Percentiles rank a stretch among this genome's conserved stretches.
phyloP scores from a whole-genome alignment of 192 early-diverging fungal genomes.

The Gamsiella multidivaricata region DNA sequence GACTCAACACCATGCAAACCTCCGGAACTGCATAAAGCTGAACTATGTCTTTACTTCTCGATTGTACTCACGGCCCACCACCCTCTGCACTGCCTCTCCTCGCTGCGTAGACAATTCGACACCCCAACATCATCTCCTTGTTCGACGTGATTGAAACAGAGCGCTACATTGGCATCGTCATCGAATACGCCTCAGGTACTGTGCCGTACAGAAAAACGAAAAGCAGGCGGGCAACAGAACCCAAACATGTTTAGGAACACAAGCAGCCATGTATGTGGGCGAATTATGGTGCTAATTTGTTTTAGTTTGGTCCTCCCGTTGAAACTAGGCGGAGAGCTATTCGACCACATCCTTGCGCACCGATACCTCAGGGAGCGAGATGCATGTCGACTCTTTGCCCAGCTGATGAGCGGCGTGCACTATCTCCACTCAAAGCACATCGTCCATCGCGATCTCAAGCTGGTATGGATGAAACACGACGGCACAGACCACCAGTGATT shows the following conservation, averaged over 20 bases:
- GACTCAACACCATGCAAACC: too few relatives aligned
- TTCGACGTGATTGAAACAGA: slow-evolving; percentile 97
- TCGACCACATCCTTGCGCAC: slow-evolving; percentile 97
- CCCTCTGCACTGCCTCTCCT: background rate
- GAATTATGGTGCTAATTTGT: background rate
- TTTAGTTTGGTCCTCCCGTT: background rate
- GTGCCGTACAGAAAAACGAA: slow-evolving; percentile 7
- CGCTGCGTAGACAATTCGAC: slow-evolving; percentile 77
- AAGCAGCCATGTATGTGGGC: background rate
- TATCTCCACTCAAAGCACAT: slow-evolving; percentile 95
- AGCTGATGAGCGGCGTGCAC: slow-evolving; percentile 90
- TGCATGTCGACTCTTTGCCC: slow-evolving; percentile 91
- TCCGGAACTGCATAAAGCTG: slow-evolving; percentile 1
- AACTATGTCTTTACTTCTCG: background rate
- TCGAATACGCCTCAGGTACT: slow-evolving; percentile 93
- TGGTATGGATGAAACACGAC: slow-evolving; percentile 67
- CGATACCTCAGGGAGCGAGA: slow-evolving; percentile 95
- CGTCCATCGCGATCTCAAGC: slow-evolving; percentile 97
- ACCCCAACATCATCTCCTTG: slow-evolving; percentile 92
- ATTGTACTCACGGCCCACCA: background rate
- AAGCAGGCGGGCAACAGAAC: background rate
- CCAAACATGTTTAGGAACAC: background rate
- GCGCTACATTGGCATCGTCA: slow-evolving; percentile 95
- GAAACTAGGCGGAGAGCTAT: slow-evolving; percentile 88
- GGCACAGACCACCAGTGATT: background rate